Conservation (phyloP, 306 rosid genomes). For the Parietaria judaica region DNA sequence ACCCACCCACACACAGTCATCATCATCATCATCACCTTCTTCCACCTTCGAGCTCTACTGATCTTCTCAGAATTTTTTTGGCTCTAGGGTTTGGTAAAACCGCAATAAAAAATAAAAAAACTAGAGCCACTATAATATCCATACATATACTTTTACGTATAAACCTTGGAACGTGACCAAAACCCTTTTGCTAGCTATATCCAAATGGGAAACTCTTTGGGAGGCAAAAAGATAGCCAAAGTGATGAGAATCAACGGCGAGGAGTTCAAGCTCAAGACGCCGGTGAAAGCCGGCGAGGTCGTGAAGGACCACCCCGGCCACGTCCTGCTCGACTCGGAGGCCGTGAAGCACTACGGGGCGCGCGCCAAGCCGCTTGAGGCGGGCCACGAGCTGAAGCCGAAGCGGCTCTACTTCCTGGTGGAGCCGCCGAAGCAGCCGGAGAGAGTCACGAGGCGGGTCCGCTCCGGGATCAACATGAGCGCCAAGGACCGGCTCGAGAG, state of each 20-base stretch:
- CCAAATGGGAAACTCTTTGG: constrained; percentile 71
- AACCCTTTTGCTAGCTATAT: too few relatives aligned
- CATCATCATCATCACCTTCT: constrained; percentile 10
- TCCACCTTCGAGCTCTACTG: not conserved
- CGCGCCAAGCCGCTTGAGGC: constrained; percentile 62
- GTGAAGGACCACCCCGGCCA: constrained; percentile 55
- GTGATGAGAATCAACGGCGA: constrained; percentile 83
- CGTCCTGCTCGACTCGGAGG: constrained; percentile 65
- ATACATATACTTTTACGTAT: too few relatives aligned
- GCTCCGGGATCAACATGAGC: constrained; percentile 75
- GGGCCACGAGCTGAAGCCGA: constrained; percentile 37
- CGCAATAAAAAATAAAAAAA: not conserved
- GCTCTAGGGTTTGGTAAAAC: not conserved
- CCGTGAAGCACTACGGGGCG: constrained; percentile 69
- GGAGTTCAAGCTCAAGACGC: constrained; percentile 57
- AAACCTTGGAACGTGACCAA: too few relatives aligned
- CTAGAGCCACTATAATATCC: too few relatives aligned
- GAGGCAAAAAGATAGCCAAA: constrained; percentile 57
- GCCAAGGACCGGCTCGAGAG: constrained; percentile 86
- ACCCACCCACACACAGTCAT: constrained; percentile 20
- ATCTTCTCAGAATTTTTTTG: too few relatives aligned
- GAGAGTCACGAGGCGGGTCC: constrained; percentile 49
- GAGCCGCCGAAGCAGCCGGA: constrained; percentile 48
- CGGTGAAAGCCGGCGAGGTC: constrained; percentile 44
- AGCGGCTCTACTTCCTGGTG: constrained; percentile 69